These are phyloP conservation scores for Malbranchea zuffiana DNA, from an alignment of 2,329 filamentous ascomycete species.

Conservation along the genomic window DNA sequence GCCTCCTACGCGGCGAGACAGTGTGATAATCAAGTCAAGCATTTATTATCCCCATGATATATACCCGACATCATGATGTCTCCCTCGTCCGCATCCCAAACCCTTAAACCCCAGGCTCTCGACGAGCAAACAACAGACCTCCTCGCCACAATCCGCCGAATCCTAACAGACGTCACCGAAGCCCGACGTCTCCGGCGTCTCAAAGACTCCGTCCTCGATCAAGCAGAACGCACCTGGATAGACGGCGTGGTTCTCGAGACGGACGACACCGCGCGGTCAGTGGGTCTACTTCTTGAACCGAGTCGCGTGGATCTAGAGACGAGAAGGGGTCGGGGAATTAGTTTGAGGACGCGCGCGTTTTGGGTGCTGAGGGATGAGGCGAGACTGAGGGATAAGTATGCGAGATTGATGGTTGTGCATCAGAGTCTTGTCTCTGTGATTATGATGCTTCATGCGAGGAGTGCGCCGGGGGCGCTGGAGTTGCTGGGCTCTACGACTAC, in stretches of 20 bases:
- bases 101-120: not conserved
- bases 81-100: no score
- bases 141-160: conserved; percentile 13
- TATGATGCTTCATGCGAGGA: not conserved
- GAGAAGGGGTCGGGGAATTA: conserved; percentile 13
- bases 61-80: no score
- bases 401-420: conserved; percentile 15
- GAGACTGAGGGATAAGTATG: conserved; percentile 14
- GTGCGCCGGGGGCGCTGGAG: not conserved
- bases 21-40: no score
- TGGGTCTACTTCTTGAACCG: conserved; percentile 18
- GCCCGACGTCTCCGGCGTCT: conserved; percentile 14
- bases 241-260: conserved; percentile 22
- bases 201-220: conserved; percentile 8
- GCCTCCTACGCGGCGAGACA: no score
- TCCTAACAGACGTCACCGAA: conserved; percentile 16
- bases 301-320: conserved; percentile 17
- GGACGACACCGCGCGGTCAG: conserved; percentile 25
- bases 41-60: no score
- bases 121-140: conserved; percentile 14
- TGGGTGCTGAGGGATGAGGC: conserved; percentile 17
- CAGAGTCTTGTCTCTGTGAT: conserved; percentile 17
- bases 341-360: conserved; percentile 12
- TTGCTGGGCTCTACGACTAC: no score
- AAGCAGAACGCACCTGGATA: conserved; percentile 18